Conservation (phyloP, 2,329 filamentous ascomycete species). For the Xenoacremonium recifei region DNA sequence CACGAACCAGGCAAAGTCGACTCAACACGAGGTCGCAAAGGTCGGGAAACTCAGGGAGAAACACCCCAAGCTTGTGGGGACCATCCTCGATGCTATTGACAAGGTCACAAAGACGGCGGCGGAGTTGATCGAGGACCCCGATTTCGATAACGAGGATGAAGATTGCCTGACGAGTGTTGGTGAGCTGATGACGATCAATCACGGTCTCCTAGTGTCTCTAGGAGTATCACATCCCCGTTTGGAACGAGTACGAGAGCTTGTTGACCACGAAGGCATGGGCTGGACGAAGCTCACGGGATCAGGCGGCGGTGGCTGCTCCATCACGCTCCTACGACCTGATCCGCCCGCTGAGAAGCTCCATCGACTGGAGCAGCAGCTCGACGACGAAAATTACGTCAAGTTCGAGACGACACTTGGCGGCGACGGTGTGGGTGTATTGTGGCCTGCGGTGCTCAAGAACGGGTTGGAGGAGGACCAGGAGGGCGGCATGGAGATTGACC, state of each 20-base stretch:
- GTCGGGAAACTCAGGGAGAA: conserved; percentile 69
- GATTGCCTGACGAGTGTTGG: conserved; percentile 72
- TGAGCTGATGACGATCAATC: conserved; percentile 89
- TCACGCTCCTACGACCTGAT: conserved; percentile 78
- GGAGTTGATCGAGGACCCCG: conserved; percentile 54
- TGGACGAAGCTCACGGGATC: conserved; percentile 98
- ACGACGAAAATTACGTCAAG: conserved; percentile 72
- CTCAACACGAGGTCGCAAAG: conserved; percentile 80
- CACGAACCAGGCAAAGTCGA: conserved; percentile 84
- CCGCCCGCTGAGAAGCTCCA: conserved; percentile 55
- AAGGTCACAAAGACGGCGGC: conserved; percentile 59
- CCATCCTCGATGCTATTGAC: conserved; percentile 84
- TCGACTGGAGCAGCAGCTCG: conserved; percentile 63
- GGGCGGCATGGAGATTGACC: conserved; percentile 88
- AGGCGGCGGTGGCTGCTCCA: conserved; percentile 92
- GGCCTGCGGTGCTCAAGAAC: conserved; percentile 87
- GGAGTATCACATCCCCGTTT: conserved; percentile 93
- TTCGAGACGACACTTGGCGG: conserved; percentile 91
- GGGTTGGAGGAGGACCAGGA: conserved; percentile 73
- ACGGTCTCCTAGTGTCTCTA: conserved; percentile 84
- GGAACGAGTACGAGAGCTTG: conserved; percentile 86
- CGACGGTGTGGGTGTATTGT: conserved; percentile 90
- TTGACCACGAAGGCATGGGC: conserved; percentile 84
- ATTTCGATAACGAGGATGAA: conserved; percentile 65
- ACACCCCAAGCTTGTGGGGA: conserved; percentile 75